Conservation (phyloP, 352 stramenopile species). For the Pseudoperonospora humuli region DNA sequence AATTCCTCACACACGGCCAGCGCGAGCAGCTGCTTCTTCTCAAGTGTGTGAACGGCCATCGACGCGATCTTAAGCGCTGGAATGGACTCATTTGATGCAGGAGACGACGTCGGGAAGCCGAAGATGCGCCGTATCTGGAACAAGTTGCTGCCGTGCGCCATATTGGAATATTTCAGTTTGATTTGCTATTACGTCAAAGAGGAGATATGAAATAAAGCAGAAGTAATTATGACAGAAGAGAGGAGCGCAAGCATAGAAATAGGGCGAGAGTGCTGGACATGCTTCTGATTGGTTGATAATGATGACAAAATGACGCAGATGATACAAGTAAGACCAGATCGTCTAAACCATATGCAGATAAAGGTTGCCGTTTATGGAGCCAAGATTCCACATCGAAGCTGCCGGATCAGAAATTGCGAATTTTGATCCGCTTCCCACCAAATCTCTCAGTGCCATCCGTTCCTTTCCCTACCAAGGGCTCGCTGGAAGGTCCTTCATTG, state of each 20-base stretch:
- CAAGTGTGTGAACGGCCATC: constrained; percentile 59
- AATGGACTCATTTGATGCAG: neutral
- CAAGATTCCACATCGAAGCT: no score
- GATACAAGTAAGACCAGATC: no score
- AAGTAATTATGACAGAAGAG: no score
- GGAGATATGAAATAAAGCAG: neutral
- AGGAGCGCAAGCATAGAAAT: neutral
- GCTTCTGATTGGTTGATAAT: no score
- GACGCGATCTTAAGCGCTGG: constrained; percentile 35
- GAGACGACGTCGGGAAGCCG: constrained; percentile 9
- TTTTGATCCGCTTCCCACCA: no score
- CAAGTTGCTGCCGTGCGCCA: constrained; percentile 36
- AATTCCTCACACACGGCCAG: constrained; percentile 35
- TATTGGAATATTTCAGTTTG: constrained; percentile 1
- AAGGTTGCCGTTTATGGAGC: no score
- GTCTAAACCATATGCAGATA: no score
- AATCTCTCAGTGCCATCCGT: no score
- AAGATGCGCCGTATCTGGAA: constrained; percentile 77
- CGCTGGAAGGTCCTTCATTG: no score
- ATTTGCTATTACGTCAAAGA: neutral
- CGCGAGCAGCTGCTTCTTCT: constrained; percentile 71
- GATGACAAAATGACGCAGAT: no score
- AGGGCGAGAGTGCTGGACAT: neutral
- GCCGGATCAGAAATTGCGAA: no score
- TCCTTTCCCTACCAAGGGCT: no score